A percentile compares a stretch with the other conserved stretches of the same genome.
These are phyloP conservation scores for Tolypocladium tundrense DNA, from an alignment of 2,329 filamentous ascomycete genomes.

Conservation along the genomic window DNA sequence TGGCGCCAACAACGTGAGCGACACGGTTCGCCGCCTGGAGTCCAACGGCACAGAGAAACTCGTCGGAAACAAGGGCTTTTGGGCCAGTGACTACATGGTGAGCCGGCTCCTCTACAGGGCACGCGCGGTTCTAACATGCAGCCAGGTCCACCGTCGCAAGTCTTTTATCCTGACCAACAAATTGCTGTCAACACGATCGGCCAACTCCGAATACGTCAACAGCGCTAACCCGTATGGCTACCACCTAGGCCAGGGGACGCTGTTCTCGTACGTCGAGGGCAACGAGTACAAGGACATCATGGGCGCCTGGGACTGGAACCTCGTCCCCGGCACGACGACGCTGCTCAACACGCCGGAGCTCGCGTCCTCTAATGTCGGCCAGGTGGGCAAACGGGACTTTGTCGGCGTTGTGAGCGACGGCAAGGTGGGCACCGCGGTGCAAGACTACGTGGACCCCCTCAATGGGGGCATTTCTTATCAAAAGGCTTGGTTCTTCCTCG, in stretches of 20 bases:
- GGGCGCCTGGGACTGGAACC: conserved; percentile 14
- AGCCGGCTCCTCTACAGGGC: background rate
- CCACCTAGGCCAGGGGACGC: conserved; percentile 13
- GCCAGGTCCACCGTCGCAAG: conserved; percentile 7
- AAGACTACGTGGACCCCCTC: conserved; percentile 11
- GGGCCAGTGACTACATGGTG: conserved; percentile 14
- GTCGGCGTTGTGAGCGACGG: conserved; percentile 13
- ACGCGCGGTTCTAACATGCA: no score
- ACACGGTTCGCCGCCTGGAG: conserved; percentile 6
- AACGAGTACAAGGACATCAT: conserved; percentile 14
- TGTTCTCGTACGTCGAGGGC: conserved; percentile 12
- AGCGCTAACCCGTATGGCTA: conserved; percentile 12
- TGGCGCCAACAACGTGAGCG: conserved; percentile 6
- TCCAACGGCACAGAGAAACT: conserved; percentile 13
- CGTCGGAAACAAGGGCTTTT: conserved; percentile 12
- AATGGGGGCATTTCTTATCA: conserved; percentile 9
- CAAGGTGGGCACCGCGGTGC: conserved; percentile 7
- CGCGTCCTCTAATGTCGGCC: conserved; percentile 1
- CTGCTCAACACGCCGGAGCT: conserved; percentile 8
- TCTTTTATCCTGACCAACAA: conserved; percentile 10
- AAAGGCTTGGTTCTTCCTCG: conserved; percentile 12
- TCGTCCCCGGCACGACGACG: conserved; percentile 12
- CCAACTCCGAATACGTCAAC: conserved; percentile 11
- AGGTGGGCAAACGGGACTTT: conserved; percentile 9
- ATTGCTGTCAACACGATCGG: conserved; percentile 10